A percentile compares a stretch with the other conserved stretches of the same genome.
These are phyloP conservation scores for Macadamia tetraphylla DNA, from an alignment of 164 flowering plant genomes.

Conservation along the genomic window DNA sequence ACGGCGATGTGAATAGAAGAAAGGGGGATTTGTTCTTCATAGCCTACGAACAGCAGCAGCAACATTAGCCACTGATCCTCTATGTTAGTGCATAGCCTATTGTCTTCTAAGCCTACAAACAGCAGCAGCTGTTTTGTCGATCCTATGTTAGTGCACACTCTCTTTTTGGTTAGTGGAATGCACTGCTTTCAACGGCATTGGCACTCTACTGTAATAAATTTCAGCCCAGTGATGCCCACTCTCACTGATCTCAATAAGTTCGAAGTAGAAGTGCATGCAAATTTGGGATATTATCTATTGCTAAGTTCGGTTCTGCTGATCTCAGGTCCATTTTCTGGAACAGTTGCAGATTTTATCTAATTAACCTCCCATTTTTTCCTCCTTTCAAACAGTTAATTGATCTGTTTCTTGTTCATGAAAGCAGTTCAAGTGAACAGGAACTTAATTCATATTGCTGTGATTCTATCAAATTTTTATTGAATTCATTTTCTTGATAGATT, in stretches of 20 bases:
- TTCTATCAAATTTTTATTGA: no score
- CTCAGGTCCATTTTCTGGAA: conserved; percentile 38
- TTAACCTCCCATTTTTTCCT: not conserved
- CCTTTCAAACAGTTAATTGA: not conserved
- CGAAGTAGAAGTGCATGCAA: conserved; percentile 79
- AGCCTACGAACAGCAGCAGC: no score
- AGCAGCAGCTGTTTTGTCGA: no score
- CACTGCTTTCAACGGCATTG: conserved; percentile 55
- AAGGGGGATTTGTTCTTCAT: no score
- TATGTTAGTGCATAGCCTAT: no score
- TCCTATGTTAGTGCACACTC: no score
- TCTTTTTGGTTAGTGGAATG: conserved; percentile 29
- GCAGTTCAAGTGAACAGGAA: conserved; percentile 84
- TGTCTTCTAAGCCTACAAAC: no score
- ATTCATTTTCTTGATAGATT: no score
- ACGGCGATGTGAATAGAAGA: no score
- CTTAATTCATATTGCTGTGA: conserved; percentile 17
- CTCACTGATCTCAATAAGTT: conserved; percentile 48
- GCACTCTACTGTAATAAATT: conserved; percentile 53
- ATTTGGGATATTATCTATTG: conserved; percentile 94
- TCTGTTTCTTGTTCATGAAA: conserved; percentile 12
- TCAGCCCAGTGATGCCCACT: conserved; percentile 45
- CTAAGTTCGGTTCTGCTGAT: conserved; percentile 91
- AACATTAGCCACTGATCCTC: no score
- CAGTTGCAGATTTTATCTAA: not conserved